Evolutionary conservation across 441 rosid species (phyloP), one percentile per base, ranked within the genome.

Genomic region (Gossypium gossypioides): DNA sequence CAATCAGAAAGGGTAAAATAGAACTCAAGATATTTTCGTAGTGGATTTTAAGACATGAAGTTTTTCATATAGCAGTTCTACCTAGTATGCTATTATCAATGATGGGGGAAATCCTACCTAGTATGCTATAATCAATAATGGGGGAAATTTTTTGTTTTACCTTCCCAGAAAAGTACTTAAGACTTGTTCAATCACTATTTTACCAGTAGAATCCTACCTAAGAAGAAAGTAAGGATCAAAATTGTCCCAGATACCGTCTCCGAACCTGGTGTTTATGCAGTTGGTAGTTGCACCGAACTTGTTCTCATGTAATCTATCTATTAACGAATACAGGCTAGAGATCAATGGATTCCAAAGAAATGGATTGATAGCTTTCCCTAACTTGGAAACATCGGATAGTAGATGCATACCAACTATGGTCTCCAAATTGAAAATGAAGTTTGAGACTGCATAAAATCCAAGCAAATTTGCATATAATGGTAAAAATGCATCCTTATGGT

Each of bases 171-270:
- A 15, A 27, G 4, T 51, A 27, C 27, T 27, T 40, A 21, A 55
- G 21, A 25, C 34, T 19, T 7, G 27, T 54, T 54, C 4, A 19
- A 69, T 68, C 63, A 34, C 74, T 62, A 62, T 40, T 73, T 21
- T 56, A 74, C 68, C 75, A 58, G 25, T 37, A 63, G 19, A 34
- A 34, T 76, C 80, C 76, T 77, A 88, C 74, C 84, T 79, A 63
- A 89, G 84, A 81, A 92, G 98, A 86, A 92, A 95, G 82, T 84
- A 91, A 4, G 96, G 98, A 84, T 87, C 84, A 82, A 95, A 95
- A 76, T 82, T 81, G 64, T 87, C 91, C 93, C 92, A 87, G 59
- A 78, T 42, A 72, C 74, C 77, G 46, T 55, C 85, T 63, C 75
- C 25, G 4, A 40, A 19, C 16, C 54, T 76, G 68, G 74, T 68